phyloP scores from a whole-genome alignment of 2,329 filamentous ascomycete genomes.

The Pestalotiopsis sp. region DNA sequence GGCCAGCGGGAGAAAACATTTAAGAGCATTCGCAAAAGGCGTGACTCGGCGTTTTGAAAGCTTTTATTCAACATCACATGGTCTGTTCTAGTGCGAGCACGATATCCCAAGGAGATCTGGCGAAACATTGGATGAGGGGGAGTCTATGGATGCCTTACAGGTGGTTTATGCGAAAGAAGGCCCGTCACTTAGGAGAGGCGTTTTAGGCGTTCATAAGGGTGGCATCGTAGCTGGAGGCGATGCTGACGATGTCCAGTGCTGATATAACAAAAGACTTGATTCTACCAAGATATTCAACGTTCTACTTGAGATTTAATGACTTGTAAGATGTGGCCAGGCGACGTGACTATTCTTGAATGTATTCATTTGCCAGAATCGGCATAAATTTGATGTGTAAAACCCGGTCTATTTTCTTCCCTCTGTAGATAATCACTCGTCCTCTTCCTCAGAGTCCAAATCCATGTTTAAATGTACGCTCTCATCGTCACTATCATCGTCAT shows the following conservation, averaged over 20 bases:
- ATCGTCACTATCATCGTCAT: conserved; percentile 50
- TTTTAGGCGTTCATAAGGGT: background rate
- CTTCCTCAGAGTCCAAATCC: conserved; percentile 48
- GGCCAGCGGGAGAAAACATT: background rate
- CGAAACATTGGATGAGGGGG: background rate
- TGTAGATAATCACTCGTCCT: background rate
- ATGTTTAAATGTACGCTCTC: conserved; percentile 63
- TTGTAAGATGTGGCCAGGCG: background rate
- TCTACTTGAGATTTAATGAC: background rate
- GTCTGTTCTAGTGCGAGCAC: background rate
- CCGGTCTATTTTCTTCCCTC: background rate
- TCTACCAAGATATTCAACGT: background rate
- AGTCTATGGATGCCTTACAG: background rate
- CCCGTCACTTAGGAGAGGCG: background rate
- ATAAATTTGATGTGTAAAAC: background rate
- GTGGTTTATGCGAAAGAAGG: background rate
- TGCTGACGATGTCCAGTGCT: background rate
- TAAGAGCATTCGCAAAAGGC: background rate
- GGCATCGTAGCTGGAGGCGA: background rate
- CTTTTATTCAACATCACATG: background rate
- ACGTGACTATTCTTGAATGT: background rate
- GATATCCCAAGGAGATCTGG: background rate
- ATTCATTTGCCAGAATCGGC: background rate
- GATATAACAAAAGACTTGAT: background rate
- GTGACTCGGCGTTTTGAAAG: background rate